These are phyloP conservation scores for Penicillium simplicissimum DNA, from an alignment of 495 filamentous ascomycete genomes.

Conservation along the genomic window DNA sequence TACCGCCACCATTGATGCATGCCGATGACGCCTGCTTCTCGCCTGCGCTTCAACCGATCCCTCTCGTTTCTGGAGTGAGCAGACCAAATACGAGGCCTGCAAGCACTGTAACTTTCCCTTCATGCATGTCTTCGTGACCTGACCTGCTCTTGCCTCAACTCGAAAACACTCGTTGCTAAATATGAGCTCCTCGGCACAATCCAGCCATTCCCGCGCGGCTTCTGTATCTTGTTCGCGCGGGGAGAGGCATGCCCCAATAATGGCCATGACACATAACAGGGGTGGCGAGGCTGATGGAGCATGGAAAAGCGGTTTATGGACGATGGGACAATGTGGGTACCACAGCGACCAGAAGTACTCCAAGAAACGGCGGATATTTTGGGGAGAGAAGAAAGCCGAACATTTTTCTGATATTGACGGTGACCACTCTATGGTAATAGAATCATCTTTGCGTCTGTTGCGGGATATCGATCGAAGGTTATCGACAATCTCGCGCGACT, in stretches of 20 bases:
- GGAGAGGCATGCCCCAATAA: conserved; percentile 29
- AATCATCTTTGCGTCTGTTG: conserved; percentile 12
- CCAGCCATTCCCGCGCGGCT: conserved; percentile 19
- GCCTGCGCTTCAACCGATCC: conserved; percentile 22
- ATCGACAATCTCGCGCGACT: conserved; percentile 17
- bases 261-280: conserved; percentile 24
- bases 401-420: conserved; percentile 2
- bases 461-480: conserved; percentile 15
- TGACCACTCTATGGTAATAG: conserved; percentile 23
- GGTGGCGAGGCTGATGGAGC: conserved; percentile 8
- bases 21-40: conserved; percentile 25
- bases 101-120: conserved; percentile 22
- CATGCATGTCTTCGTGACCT: conserved; percentile 3
- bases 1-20: conserved; percentile 30
- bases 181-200: conserved; percentile 20
- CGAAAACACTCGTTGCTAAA: conserved; percentile 19
- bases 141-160: not conserved
- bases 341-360: conserved; percentile 30
- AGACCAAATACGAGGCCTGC: conserved; percentile 28
- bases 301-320: conserved; percentile 25
- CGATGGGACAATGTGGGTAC: conserved; percentile 30
- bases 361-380: conserved; percentile 23
- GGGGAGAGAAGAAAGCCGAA: conserved; percentile 15
- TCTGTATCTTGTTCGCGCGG: conserved; percentile 14
- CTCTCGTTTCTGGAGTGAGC: conserved; percentile 30